Evolutionary conservation across 2,329 filamentous ascomycete species (phyloP), one percentile per base, ranked within the genome.

Genomic region (Trichoderma gracile): DNA sequence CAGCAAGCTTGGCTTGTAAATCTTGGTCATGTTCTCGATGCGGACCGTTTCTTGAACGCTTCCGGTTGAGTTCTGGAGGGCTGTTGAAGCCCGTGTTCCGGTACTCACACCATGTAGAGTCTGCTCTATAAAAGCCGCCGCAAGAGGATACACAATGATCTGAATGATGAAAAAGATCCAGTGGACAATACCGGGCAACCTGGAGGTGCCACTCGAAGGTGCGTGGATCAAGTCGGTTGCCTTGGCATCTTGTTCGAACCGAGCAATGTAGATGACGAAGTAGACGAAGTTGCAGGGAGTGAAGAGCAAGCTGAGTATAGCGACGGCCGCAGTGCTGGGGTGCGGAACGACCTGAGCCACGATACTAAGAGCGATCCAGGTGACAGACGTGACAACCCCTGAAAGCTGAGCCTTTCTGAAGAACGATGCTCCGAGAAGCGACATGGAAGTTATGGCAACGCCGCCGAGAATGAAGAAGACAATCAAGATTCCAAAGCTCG

Each of bases 401-500:
- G 89, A 92, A 3, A 96, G 83, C 74, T 96, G 92, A 0, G 92
- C 87, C 73, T 89, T 92, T 69, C 85, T 89, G 79, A 96, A 96
- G 71, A 95, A 88, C 5, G 89, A 84, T 0, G 88, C 90, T 15
- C 89, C 89, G 25, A 94, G 82, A 62, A 95, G 86, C 1, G 91
- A 89, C 74, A 91, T 89, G 30, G 89, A 92, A 0, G 89, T 86
- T 46, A 94, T 78, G 2, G 91, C 84, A 9, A 93, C 77, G 7
- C 92, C 92, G n/a, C 83, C 80, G 6, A 94, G 78, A 49, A 95
- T 78, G 71, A 92, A 89, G 75, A 88, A 90, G 56, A 92, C 75
- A 42, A 91, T 80, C 23, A 92, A 79, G 23, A 93, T 86, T 3
- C 77, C 85, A 56, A 81, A 77, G 63, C 79, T 88, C 5, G 86